Evolutionary conservation across 331 rosid species (phyloP).

Genomic region (Spiraea crenata): DNA sequence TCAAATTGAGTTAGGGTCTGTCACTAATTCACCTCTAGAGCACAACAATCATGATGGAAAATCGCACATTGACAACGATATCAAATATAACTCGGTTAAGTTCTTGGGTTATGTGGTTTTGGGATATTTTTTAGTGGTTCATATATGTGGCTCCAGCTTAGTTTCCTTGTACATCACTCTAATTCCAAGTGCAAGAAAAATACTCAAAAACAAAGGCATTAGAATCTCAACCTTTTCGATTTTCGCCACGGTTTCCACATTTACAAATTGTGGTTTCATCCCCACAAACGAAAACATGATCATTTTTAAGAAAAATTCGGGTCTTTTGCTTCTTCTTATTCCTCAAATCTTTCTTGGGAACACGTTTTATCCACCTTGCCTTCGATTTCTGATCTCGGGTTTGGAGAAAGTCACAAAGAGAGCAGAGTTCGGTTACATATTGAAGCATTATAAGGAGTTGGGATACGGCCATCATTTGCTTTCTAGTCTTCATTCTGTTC

Average conservation of each 20-base stretch:
- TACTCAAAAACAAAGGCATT: slow-evolving; percentile 51
- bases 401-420: slow-evolving; percentile 31
- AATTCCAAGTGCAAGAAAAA: slow-evolving; percentile 40
- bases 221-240: slow-evolving; percentile 44
- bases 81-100: slow-evolving; percentile 29
- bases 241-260: slow-evolving; percentile 54
- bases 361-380: slow-evolving; percentile 49
- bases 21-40: slow-evolving; percentile 14
- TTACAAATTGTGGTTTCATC: slow-evolving; percentile 60
- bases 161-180: slow-evolving; percentile 34
- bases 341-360: slow-evolving; percentile 52
- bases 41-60: background rate
- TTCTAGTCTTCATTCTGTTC: slow-evolving; percentile 36
- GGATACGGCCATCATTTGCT: slow-evolving; percentile 57
- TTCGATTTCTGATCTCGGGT: slow-evolving; percentile 45
- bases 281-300: slow-evolving; percentile 82
- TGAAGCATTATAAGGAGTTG: slow-evolving; percentile 33
- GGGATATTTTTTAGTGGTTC: slow-evolving; percentile 39
- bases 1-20: slow-evolving; percentile 25
- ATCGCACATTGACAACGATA: background rate
- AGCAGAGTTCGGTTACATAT: slow-evolving; percentile 41
- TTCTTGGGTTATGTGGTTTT: slow-evolving; percentile 35
- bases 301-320: slow-evolving; percentile 60
- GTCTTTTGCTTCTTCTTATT: slow-evolving; percentile 43
- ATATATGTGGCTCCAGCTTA: slow-evolving; percentile 31